Evolutionary conservation across 2,329 filamentous ascomycete species (phyloP).

Genomic region (Fusarium sp.): DNA sequence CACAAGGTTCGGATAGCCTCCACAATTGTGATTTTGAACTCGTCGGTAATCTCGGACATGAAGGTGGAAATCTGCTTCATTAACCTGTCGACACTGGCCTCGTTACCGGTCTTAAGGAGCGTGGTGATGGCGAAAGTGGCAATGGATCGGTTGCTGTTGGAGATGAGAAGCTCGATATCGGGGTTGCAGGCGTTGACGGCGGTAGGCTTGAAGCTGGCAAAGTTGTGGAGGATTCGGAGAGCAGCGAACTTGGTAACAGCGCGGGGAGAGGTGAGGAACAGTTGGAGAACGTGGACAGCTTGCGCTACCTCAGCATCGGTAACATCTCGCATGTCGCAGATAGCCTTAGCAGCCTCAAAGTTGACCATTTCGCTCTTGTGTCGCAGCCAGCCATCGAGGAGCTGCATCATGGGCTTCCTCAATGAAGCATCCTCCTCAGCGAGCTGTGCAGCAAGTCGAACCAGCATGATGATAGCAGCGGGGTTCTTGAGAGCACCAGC

Average conservation of each 20-base stretch:
- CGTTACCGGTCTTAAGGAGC: conserved; percentile 96
- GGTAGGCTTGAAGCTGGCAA: conserved; percentile 94
- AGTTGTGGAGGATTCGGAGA: conserved; percentile 94
- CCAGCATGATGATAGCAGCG: conserved; percentile 89
- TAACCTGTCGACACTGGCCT: conserved; percentile 92
- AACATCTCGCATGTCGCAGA: conserved; percentile 93
- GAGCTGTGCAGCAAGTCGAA: conserved; percentile 90
- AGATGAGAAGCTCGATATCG: conserved; percentile 96
- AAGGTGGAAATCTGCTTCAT: conserved; percentile 99
- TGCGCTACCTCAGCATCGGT: conserved; percentile 91
- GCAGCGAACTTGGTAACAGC: conserved; percentile 98
- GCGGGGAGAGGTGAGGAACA: conserved; percentile 94
- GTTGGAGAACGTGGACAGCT: conserved; percentile 92
- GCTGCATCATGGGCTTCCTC: conserved; percentile 94
- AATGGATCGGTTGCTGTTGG: conserved; percentile 95
- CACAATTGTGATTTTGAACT: conserved; percentile 99
- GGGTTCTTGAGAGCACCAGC: conserved; percentile 95
- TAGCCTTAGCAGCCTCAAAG: conserved; percentile 98
- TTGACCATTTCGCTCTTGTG: conserved; percentile 99
- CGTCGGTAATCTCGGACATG: conserved; percentile 98
- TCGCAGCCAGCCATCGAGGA: conserved; percentile 94
- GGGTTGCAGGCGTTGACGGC: conserved; percentile 94
- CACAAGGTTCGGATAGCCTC: conserved; percentile 97
- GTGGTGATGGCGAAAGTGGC: conserved; percentile 99
- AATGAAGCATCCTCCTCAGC: conserved; percentile 91